Evolutionary conservation across 2,329 filamentous ascomycete genomes (phyloP), one percentile per base, ranked within the genome.

Genomic region (Stachybotrys chartarum): DNA sequence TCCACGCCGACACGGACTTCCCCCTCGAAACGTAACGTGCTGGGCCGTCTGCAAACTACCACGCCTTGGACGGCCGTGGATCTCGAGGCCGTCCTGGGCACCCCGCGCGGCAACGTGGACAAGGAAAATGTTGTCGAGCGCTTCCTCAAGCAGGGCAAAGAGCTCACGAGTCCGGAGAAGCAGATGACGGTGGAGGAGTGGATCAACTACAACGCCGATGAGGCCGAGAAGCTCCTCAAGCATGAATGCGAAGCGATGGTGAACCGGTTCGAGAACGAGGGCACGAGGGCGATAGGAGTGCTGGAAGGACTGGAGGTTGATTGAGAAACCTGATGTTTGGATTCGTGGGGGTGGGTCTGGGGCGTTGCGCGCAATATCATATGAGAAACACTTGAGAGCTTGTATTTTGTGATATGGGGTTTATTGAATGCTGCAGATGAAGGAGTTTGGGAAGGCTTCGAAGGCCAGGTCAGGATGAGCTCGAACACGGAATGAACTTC

Each of bases 181-280:
- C 78, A 81, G 44, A 96, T 99, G 92, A 93, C 86, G 6, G 90
- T 97, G 0, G 91, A 96, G 69, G 86, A 97, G 70, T 99, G 93
- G 91, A 88, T 99, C 45, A 78, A 85, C 56, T 82, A 86, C 71
- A 92, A 94, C 61, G 94, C 94, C 0, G 80, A 81, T 58, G 78
- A 86, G 66, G 91, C 90, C 0, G 92, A 97, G 75, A 83, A 86
- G 70, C 86, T 85, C 68, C 75, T 99, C 55, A 87, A 86, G 66
- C 75, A 79, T 42, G 88, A 95, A 68, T 96, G 91, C 66, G 93
- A 97, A 75, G 76, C 83, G 30, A 82, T 96, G 70, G 90, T 99
- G 6, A 82, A 80, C 57, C 77, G 82, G 8, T 97, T 97, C 69
- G 93, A 97, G 73, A 84, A 77, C 57, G 86, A 97, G 72, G 93